Evolutionary conservation across 2,329 filamentous ascomycete species (phyloP).

Genomic region (Lecanicillium sp.): DNA sequence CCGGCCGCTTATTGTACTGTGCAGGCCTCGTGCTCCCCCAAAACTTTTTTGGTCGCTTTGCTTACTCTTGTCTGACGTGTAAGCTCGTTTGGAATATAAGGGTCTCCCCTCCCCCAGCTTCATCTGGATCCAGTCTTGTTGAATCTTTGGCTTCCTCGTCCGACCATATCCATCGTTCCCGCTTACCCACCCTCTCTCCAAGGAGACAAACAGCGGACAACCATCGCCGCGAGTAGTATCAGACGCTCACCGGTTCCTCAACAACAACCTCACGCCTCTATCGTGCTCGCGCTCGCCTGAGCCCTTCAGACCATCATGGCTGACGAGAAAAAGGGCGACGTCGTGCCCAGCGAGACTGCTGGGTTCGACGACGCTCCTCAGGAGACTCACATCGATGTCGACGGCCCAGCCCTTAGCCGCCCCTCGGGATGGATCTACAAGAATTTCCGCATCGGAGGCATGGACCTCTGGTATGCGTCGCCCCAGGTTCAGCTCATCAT

Average conservation of each 20-base stretch:
- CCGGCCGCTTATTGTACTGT: too few relatives aligned
- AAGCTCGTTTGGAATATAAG: constrained; percentile 6
- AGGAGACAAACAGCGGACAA: constrained; percentile 5
- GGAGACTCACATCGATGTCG: too few relatives aligned
- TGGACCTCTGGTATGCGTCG: constrained; percentile 62
- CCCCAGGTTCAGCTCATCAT: constrained; percentile 64
- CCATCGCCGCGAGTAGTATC: too few relatives aligned
- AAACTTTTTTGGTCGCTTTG: too few relatives aligned
- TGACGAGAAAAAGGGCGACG: constrained; percentile 7
- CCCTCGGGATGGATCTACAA: constrained; percentile 62
- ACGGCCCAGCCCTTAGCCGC: constrained; percentile 17
- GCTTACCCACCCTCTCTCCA: constrained; percentile 1
- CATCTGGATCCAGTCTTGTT: background rate
- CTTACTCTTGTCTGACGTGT: constrained; percentile 4
- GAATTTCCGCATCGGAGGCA: constrained; percentile 43
- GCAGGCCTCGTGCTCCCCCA: too few relatives aligned
- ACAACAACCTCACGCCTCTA: too few relatives aligned
- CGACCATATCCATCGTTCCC: constrained; percentile 1
- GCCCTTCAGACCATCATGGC: constrained; percentile 4
- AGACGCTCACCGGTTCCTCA: too few relatives aligned
- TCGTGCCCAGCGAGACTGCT: too few relatives aligned
- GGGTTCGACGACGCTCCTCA: too few relatives aligned
- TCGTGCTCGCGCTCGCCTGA: too few relatives aligned
- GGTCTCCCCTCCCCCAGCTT: constrained; percentile 6
- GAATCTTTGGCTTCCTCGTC: constrained; percentile 2